Evolutionary conservation across 2,329 filamentous ascomycete genomes (phyloP).

Genomic region (Neurospora sp.): DNA sequence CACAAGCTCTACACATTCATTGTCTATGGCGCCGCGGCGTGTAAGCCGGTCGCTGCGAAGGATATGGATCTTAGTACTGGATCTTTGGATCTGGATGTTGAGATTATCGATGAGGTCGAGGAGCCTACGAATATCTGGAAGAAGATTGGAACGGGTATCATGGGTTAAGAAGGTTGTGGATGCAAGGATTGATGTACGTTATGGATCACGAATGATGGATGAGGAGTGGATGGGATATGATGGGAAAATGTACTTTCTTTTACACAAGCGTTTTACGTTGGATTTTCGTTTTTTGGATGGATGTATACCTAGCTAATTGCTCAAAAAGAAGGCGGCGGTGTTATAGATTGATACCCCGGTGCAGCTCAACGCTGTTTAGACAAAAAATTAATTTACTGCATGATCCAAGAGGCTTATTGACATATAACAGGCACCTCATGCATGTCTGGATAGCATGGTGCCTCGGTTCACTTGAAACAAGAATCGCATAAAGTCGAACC

Average conservation of each 20-base stretch:
- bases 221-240: background rate
- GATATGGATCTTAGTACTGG: background rate
- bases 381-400: background rate
- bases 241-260: background rate
- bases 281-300: background rate
- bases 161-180: background rate
- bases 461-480: background rate
- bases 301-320: background rate
- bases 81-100: background rate
- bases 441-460: background rate
- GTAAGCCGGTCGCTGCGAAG: background rate
- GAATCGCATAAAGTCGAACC: background rate
- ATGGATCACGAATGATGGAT: background rate
- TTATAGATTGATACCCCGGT: background rate
- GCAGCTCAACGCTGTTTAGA: background rate
- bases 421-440: background rate
- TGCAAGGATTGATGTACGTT: background rate
- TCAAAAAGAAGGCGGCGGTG: background rate
- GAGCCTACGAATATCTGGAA: background rate
- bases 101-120: background rate
- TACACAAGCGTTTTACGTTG: background rate
- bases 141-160: background rate
- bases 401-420: background rate
- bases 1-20: constrained; percentile 42
- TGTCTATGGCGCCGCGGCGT: background rate